Evolutionary conservation across 768 basidiomycete genomes (phyloP), one percentile per base, ranked within the genome.

Genomic region (Hericium alpestre): DNA sequence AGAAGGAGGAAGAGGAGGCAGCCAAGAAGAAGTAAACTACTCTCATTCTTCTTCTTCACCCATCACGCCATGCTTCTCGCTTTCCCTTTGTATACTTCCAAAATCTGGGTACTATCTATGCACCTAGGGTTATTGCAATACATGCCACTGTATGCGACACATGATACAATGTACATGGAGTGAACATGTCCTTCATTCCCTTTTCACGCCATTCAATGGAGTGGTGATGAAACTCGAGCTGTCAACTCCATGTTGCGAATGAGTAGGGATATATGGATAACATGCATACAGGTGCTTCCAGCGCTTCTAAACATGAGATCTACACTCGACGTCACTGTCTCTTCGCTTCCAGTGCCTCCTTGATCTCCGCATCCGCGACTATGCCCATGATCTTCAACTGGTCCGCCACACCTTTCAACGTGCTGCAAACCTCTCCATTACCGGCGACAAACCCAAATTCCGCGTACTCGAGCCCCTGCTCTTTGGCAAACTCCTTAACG

Each of bases 1-100:
- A 90, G 89, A 89, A 86, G 70, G 90, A 89, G 65, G 92, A 92
- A 70, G 91, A 93, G 80, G 91, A 93, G 70, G 90, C 87, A 57
- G 82, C 79, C 70, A 92, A 93, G 80, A 91, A 91, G 78, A 91
- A 93, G 77, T 90, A 83, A 75, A 74, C 58, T 57, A 62, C 59
- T 60, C 54, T 53, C 52, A 56, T 55, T 27, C 60, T 64, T 54
- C 51, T 63, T 60, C 57, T 64, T 57, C 57, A 11, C 51, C 48
- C 50, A 53, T 57, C 63, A 61, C 63, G 64, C 70, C 56, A 59
- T 58, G 52, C 60, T 22, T 25, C 22, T 51, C 20, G 15, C 63
- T 62, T 58, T 61, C 65, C 58, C 43, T 57, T 51, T 62, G 66
- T 70, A 66, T 67, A 69, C 65, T 59, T 41, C 48, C 39, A 65